Percentiles rank a stretch among this genome's conserved stretches.
Evolutionary conservation across 2,329 filamentous ascomycete genomes (phyloP).

Genomic region (Dothidotthia symphoricarpi): DNA sequence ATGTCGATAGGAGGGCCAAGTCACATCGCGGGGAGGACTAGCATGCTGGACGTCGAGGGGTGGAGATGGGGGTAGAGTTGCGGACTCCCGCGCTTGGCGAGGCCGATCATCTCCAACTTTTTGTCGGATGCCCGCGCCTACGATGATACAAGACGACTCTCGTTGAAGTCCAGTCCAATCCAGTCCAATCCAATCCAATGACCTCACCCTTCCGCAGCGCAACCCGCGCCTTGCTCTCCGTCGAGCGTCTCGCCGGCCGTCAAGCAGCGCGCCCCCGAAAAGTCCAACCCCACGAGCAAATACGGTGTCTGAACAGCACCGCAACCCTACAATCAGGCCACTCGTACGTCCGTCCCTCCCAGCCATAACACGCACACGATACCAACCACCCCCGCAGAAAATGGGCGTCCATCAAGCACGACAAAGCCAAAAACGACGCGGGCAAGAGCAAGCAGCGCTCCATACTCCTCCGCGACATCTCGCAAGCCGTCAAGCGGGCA

Average conservation of each 20-base stretch:
- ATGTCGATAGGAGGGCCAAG: slow-evolving; percentile 7
- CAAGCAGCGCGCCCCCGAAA: slow-evolving; percentile 8
- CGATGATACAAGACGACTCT: slow-evolving; percentile 1
- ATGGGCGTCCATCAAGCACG: slow-evolving; percentile 95
- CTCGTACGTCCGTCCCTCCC: slow-evolving; percentile 22
- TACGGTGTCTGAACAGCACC: slow-evolving; percentile 31
- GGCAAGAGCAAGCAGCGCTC: slow-evolving; percentile 72
- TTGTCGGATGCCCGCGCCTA: slow-evolving; percentile 8
- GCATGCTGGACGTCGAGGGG: slow-evolving; percentile 17
- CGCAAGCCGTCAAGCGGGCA: slow-evolving; percentile 71
- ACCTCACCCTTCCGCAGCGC: slow-evolving; percentile 23
- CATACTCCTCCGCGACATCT: slow-evolving; percentile 68
- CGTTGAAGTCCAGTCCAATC: background rate
- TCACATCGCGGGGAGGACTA: slow-evolving; percentile 24
- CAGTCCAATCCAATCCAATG: no score
- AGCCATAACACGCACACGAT: background rate
- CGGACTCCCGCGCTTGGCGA: slow-evolving; percentile 30
- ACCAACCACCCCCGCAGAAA: slow-evolving; percentile 54
- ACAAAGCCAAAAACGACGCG: slow-evolving; percentile 82
- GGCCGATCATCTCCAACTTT: slow-evolving; percentile 18
- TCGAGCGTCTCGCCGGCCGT: slow-evolving; percentile 17
- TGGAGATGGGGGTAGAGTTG: slow-evolving; percentile 23
- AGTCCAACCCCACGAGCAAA: slow-evolving; percentile 16
- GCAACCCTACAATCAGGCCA: slow-evolving; percentile 32
- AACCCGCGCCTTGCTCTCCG: slow-evolving; percentile 10